Percentiles rank a stretch among this genome's conserved stretches.
These are phyloP conservation scores for Monosporascus sp. DNA, from an alignment of 2,329 filamentous ascomycete genomes.

Conservation along the genomic window DNA sequence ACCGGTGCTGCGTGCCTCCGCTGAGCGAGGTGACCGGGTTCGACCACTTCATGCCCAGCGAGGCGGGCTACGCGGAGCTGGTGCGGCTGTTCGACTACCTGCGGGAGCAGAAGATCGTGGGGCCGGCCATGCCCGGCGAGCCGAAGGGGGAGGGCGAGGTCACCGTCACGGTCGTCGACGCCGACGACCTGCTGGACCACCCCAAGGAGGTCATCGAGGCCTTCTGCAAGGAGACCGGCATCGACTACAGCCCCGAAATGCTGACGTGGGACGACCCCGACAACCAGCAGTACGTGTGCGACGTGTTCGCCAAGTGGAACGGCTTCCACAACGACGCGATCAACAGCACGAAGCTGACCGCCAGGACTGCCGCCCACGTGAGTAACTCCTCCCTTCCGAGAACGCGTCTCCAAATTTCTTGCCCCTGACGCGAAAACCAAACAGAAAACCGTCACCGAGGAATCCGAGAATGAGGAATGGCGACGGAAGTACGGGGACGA, in stretches of 20 bases:
- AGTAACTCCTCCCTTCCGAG: constrained; percentile 21
- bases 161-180: constrained; percentile 82
- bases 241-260: constrained; percentile 74
- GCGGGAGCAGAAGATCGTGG: constrained; percentile 61
- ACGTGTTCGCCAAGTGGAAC: constrained; percentile 91
- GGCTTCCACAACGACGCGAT: constrained; percentile 97
- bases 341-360: constrained; percentile 69
- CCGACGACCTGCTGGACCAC: constrained; percentile 86
- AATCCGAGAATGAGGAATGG: constrained; percentile 68
- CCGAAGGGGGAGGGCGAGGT: constrained; percentile 32
- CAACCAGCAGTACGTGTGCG: constrained; percentile 61
- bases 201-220: constrained; percentile 69
- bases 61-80: constrained; percentile 88
- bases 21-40: constrained; percentile 79
- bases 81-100: constrained; percentile 84
- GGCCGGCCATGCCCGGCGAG: constrained; percentile 55
- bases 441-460: constrained; percentile 58
- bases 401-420: constrained; percentile 15
- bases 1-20: constrained; percentile 87
- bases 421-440: constrained; percentile 16
- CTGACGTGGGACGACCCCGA: constrained; percentile 76
- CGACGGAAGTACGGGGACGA: constrained; percentile 67
- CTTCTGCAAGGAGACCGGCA: constrained; percentile 76
- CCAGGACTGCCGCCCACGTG: constrained; percentile 60
- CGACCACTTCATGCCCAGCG: constrained; percentile 76